These are phyloP conservation scores for Pelargonium nanum DNA, from an alignment of 345 rosid genomes.

Conservation along the genomic window DNA sequence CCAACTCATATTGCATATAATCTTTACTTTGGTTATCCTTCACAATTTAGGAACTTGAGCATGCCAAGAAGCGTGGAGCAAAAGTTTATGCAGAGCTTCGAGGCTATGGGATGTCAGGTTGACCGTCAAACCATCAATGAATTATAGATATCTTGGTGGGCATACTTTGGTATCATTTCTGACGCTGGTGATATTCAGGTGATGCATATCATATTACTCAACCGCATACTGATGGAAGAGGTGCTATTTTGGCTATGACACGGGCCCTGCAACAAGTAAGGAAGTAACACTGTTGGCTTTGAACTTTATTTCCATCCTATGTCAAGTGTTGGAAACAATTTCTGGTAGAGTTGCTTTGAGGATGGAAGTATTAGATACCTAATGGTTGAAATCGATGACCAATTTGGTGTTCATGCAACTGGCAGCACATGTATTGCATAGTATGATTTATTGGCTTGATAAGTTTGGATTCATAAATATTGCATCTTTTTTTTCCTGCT, in stretches of 20 bases:
- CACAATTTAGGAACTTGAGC: slow-evolving; percentile 63
- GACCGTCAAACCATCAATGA: slow-evolving; percentile 1
- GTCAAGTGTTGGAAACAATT: neutral
- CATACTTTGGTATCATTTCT: slow-evolving; percentile 8
- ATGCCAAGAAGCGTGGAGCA: slow-evolving; percentile 79
- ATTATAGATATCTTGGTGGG: slow-evolving; percentile 1
- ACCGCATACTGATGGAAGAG: slow-evolving; percentile 84
- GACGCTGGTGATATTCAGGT: slow-evolving; percentile 31
- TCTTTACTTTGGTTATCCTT: neutral
- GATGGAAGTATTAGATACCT: neutral
- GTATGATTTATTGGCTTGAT: neutral
- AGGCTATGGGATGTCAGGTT: slow-evolving; percentile 99
- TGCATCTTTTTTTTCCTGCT: too few species aligned
- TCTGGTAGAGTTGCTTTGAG: neutral
- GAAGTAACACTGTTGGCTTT: slow-evolving; percentile 1
- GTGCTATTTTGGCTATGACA: slow-evolving; percentile 83
- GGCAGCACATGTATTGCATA: neutral
- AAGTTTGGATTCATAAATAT: neutral
- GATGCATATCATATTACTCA: slow-evolving; percentile 95
- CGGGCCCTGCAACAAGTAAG: slow-evolving; percentile 70
- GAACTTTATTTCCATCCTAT: slow-evolving; percentile 3
- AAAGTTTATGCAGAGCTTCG: slow-evolving; percentile 85
- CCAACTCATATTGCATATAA: neutral
- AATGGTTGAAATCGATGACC: neutral
- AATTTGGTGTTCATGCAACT: neutral